Percentiles rank a stretch among this genome's conserved stretches.
These are phyloP conservation scores for Candida xiaguanensis DNA, from an alignment of 805 yeast species.

Conservation along the genomic window DNA sequence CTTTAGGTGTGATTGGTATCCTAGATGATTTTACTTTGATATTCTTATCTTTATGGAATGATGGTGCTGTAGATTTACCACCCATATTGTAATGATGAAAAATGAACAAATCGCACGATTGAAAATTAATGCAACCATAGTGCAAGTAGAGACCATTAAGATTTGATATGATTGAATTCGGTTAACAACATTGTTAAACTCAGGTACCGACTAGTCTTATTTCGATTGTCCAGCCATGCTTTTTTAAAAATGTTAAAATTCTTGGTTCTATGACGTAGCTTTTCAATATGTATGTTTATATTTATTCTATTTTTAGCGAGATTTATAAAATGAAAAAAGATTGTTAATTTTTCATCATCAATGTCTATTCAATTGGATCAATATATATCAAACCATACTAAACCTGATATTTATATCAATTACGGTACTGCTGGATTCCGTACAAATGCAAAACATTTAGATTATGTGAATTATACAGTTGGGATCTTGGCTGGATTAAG, in stretches of 20 bases:
- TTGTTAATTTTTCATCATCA: neutral
- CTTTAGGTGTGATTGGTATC: constrained; percentile 3
- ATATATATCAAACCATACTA: constrained; percentile 31
- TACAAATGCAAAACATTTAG: constrained; percentile 62
- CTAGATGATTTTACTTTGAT: neutral
- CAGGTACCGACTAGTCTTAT: no score
- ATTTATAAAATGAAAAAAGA: no score
- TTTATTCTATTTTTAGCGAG: neutral
- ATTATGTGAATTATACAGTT: constrained; percentile 78
- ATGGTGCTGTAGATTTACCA: constrained; percentile 2
- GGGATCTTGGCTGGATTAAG: constrained; percentile 81
- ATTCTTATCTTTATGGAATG: neutral
- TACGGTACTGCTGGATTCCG: constrained; percentile 99
- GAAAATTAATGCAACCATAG: neutral
- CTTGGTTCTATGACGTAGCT: no score
- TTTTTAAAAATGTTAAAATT: no score
- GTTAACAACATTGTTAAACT: no score
- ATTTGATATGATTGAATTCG: no score
- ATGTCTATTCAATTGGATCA: constrained; percentile 10
- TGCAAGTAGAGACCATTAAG: no score
- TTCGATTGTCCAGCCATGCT: no score
- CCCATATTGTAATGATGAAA: no score
- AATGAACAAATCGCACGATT: no score
- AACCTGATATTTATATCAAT: constrained; percentile 44
- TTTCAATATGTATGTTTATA: neutral